phyloP scores from a whole-genome alignment of 495 filamentous ascomycete genomes.

The Extremus antarcticus region DNA sequence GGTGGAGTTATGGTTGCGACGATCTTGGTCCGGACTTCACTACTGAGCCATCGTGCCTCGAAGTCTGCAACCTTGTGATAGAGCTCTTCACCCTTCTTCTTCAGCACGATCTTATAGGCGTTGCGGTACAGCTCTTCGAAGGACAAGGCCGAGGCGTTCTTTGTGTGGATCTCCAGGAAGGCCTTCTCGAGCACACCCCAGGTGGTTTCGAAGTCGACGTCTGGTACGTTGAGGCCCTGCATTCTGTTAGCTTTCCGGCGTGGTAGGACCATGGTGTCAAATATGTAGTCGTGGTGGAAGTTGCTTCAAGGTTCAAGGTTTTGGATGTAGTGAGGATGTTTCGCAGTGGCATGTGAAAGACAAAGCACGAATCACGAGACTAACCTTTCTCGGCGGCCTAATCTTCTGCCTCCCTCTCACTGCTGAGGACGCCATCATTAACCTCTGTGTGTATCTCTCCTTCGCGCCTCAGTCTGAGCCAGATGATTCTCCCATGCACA shows the following conservation, averaged over 20 bases:
- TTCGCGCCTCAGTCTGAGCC: not conserved
- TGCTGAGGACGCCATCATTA: not conserved
- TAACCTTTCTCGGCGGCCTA: conserved; percentile 17
- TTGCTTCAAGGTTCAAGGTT: not conserved
- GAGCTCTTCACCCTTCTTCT: conserved; percentile 72
- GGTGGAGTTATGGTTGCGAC: conserved; percentile 49
- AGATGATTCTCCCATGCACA: not conserved
- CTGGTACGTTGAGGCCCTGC: conserved; percentile 46
- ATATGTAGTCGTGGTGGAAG: not conserved
- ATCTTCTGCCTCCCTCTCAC: conserved; percentile 13
- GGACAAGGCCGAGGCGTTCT: conserved; percentile 79
- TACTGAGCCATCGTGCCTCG: conserved; percentile 67
- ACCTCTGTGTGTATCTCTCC: not conserved
- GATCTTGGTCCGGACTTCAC: conserved; percentile 55
- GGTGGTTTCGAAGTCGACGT: conserved; percentile 66
- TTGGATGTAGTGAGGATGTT: conserved; percentile 16
- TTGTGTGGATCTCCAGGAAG: conserved; percentile 76
- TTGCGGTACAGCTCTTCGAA: conserved; percentile 95
- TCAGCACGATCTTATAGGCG: conserved; percentile 90
- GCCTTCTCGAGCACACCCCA: conserved; percentile 68
- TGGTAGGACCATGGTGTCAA: not conserved
- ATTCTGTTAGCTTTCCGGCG: not conserved
- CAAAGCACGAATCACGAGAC: not conserved
- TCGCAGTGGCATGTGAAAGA: not conserved
- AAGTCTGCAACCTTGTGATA: conserved; percentile 70